phyloP scores from a whole-genome alignment of 495 filamentous ascomycete genomes.

The Podospora didyma region DNA sequence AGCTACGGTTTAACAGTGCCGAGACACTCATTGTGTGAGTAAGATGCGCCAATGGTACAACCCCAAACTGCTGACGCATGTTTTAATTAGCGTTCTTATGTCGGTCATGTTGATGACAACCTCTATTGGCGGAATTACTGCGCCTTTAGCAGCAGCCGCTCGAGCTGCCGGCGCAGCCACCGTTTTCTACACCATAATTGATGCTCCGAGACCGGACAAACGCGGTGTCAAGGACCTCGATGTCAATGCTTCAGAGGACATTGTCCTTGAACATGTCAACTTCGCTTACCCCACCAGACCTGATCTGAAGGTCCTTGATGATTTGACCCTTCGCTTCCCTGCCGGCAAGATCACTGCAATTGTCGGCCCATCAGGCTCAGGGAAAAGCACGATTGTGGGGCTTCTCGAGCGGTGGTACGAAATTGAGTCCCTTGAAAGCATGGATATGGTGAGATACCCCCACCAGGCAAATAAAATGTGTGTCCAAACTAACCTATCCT shows the following conservation, averaged over 20 bases:
- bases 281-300: slow-evolving; percentile 65
- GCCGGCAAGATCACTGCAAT: slow-evolving; percentile 83
- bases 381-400: slow-evolving; percentile 64
- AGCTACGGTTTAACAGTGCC: slow-evolving; percentile 20
- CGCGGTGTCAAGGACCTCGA: slow-evolving; percentile 44
- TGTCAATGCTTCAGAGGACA: slow-evolving; percentile 46
- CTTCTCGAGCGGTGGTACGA: slow-evolving; percentile 64
- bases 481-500: slow-evolving; percentile 6
- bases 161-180: slow-evolving; percentile 51
- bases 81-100: slow-evolving; percentile 44
- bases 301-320: slow-evolving; percentile 50
- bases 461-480: not conserved
- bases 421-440: slow-evolving; percentile 44
- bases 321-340: slow-evolving; percentile 54
- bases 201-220: slow-evolving; percentile 44
- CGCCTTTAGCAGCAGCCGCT: slow-evolving; percentile 46
- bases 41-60: not conserved
- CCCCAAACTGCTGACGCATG: not conserved
- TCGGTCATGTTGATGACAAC: slow-evolving; percentile 54
- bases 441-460: slow-evolving; percentile 36
- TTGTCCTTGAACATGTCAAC: slow-evolving; percentile 54
- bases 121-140: slow-evolving; percentile 46
- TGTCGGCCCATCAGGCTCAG: slow-evolving; percentile 72
- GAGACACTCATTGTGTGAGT: slow-evolving; percentile 50
- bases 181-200: slow-evolving; percentile 55